Evolutionary conservation across 768 basidiomycete genomes (phyloP).

Genomic region (Dictyophora rubrovolvata): DNA sequence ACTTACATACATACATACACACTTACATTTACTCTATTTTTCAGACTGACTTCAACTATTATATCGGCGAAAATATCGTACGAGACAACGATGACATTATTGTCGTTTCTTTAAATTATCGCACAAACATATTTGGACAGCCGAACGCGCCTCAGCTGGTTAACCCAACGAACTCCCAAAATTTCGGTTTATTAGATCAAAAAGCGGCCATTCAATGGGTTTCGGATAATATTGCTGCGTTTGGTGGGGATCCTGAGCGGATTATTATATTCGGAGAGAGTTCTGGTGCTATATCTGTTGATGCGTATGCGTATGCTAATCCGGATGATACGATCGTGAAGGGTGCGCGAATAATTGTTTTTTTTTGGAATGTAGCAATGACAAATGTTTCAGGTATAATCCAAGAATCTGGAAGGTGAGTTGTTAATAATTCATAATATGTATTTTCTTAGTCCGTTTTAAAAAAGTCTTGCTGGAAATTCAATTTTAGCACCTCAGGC

Average conservation of each 20-base stretch:
- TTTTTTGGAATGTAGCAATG: neutral
- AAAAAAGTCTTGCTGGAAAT: conserved; percentile 1
- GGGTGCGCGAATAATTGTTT: neutral
- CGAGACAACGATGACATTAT: conserved; percentile 4
- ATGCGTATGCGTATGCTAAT: conserved; percentile 6
- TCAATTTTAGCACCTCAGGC: conserved; percentile 2
- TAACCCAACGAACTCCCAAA: conserved; percentile 26
- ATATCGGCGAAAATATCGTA: conserved; percentile 2
- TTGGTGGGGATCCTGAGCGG: conserved; percentile 30
- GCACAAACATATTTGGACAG: conserved; percentile 31
- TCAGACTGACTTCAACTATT: conserved; percentile 1
- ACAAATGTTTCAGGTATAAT: neutral
- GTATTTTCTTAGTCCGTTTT: neutral
- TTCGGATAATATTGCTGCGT: conserved; percentile 36
- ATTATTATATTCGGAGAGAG: conserved; percentile 14
- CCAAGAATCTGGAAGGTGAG: conserved; percentile 8
- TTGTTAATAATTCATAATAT: neutral
- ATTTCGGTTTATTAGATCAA: conserved; percentile 30
- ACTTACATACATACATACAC: neutral
- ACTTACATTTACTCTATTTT: neutral
- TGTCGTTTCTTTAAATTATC: conserved; percentile 22
- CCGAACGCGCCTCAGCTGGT: too few species aligned
- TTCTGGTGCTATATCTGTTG: neutral
- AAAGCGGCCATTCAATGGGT: conserved; percentile 40
- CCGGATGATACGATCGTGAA: conserved; percentile 5